Percentiles rank a stretch among this genome's conserved stretches.
Conservation (phyloP, 2,329 filamentous ascomycete species). For the Passalora sequoiae region DNA sequence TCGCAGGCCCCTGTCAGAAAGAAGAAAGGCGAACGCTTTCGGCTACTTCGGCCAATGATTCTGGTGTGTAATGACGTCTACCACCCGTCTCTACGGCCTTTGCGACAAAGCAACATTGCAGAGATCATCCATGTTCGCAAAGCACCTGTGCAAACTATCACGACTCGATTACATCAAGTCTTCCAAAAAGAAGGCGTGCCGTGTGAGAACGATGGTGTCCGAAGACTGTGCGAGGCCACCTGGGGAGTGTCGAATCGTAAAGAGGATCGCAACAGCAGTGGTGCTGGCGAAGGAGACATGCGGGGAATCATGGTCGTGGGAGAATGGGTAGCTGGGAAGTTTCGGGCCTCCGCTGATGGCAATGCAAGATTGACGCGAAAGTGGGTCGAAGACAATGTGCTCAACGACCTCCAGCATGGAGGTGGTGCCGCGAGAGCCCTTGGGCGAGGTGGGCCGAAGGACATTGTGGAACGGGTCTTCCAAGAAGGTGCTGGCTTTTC, state of each 20-base stretch:
- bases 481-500: slow-evolving; percentile 74
- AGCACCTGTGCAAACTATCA: slow-evolving; percentile 78
- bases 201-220: slow-evolving; percentile 82
- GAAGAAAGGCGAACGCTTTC: slow-evolving; percentile 80
- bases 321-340: slow-evolving; percentile 75
- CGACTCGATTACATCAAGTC: slow-evolving; percentile 71
- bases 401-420: slow-evolving; percentile 63
- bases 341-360: slow-evolving; percentile 45
- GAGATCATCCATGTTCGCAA: slow-evolving; percentile 91
- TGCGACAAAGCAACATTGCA: slow-evolving; percentile 78
- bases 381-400: slow-evolving; percentile 70
- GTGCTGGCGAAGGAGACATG: slow-evolving; percentile 67
- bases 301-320: slow-evolving; percentile 79
- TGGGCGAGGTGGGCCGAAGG: slow-evolving; percentile 65
- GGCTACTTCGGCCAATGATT: slow-evolving; percentile 79
- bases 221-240: slow-evolving; percentile 74
- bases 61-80: slow-evolving; percentile 98
- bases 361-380: slow-evolving; percentile 58
- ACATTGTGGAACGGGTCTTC: slow-evolving; percentile 74
- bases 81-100: slow-evolving; percentile 76
- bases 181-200: slow-evolving; percentile 86
- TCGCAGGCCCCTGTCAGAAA: slow-evolving; percentile 41
- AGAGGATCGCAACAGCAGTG: slow-evolving; percentile 51
- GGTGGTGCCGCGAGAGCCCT: slow-evolving; percentile 66
- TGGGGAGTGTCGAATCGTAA: slow-evolving; percentile 74